Base-by-base conservation (phyloP, 2,329 filamentous ascomycete species). In the Aureobasidium sp. region DNA sequence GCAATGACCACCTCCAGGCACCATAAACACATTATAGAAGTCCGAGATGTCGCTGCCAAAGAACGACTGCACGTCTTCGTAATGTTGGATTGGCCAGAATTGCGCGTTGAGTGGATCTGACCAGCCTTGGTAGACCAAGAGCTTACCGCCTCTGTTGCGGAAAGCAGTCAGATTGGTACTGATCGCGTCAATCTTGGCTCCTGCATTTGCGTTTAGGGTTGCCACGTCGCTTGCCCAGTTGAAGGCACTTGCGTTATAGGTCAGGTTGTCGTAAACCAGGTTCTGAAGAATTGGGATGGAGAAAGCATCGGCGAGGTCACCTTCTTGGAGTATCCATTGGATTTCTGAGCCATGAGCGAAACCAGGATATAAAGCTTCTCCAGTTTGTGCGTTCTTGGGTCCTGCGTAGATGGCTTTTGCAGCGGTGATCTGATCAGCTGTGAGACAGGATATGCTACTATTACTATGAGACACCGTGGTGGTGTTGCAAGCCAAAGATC, bases 221-320 rank as follows among this genome's bases (percentile, higher is more conserved):
- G 68, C 66, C 24, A 77, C 69, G 62, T 77, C 73, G 3, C 66
- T 66, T 5, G 69, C 72, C 70, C 71, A 78, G 60, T 77, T 68
- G 64, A 78, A 78, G 2, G 46, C 66, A 2, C 61, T 63, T 12
- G 69, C 61, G 63, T 78, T 67, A 60, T 75, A 78, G 27, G 56
- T 65, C 7, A 76, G 62, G 59, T 76, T 67, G 46, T 75, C 53
- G 62, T 73, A 77, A 6, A 76, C 74, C 15, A 78, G 68, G 55
- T 78, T 77, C 62, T 78, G 74, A n/a, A 79, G 63, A 10, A 78
- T 72, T 1, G 74, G 75, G 2, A 74, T 68, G 13, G 71, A 71
- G 65, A 75, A 78, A 4, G 67, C 69, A 5, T 72, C 44, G 3
- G 73, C 69, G 0, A 78, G 67, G 1, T 51, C 34, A 4, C 69